These are phyloP conservation scores for Phytophthora idaei DNA, from an alignment of 352 stramenopile species.

Conservation along the genomic window DNA sequence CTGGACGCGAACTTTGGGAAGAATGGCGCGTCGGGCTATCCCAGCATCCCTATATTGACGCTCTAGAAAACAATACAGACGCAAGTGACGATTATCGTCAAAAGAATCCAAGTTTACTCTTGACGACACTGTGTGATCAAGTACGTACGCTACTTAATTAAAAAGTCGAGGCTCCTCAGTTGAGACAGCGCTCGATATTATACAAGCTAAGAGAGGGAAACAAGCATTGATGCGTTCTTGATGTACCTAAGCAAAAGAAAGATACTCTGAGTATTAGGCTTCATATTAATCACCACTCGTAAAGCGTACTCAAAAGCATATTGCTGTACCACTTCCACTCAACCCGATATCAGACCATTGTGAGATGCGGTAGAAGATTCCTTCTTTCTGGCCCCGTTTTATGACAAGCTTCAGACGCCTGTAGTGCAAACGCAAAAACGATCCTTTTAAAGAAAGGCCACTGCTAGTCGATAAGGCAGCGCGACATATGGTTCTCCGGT, in stretches of 20 bases:
- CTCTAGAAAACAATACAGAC: constrained; percentile 2
- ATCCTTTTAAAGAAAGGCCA: too few species aligned
- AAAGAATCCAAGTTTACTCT: constrained; percentile 17
- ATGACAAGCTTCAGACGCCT: too few species aligned
- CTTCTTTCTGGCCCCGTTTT: too few species aligned
- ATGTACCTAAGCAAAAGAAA: constrained; percentile 12
- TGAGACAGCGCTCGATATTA: constrained; percentile 1
- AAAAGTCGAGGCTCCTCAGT: neutral
- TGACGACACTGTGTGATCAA: constrained; percentile 14
- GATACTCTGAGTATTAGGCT: constrained; percentile 6
- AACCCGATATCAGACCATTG: too few species aligned
- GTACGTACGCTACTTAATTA: constrained; percentile 7
- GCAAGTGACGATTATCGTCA: constrained; percentile 18
- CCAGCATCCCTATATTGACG: constrained; percentile 4
- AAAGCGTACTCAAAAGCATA: too few species aligned
- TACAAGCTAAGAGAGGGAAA: neutral
- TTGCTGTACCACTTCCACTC: neutral
- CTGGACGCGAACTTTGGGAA: constrained; percentile 3
- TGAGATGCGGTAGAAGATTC: too few species aligned
- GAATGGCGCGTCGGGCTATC: constrained; percentile 6
- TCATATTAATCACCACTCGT: neutral
- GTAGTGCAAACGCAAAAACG: too few species aligned
- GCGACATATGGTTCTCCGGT: too few species aligned
- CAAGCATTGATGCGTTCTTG: constrained; percentile 17
- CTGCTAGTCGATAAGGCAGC: too few species aligned